These are phyloP conservation scores for Ananas comosus DNA, from an alignment of 176 grass and related monocot genomes.

Conservation along the genomic window DNA sequence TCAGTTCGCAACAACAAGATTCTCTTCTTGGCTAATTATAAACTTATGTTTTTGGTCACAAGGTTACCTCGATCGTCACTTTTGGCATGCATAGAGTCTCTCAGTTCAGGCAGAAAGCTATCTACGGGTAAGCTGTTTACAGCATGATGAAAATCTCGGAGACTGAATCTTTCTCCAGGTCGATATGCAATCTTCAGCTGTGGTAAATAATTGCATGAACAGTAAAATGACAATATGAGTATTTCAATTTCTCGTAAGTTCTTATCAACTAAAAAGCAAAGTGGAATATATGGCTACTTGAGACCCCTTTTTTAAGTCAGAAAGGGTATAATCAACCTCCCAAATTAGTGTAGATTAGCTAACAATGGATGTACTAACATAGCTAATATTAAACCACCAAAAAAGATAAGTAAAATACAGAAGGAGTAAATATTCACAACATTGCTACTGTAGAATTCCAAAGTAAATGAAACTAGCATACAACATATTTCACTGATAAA, in stretches of 20 bases:
- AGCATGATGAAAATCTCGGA: slow-evolving; percentile 78
- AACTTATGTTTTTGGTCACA: slow-evolving; percentile 1
- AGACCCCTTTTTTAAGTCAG: too few relatives aligned
- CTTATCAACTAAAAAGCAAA: background rate
- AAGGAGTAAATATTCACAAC: too few relatives aligned
- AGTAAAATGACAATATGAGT: background rate
- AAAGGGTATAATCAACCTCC: too few relatives aligned
- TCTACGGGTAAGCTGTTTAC: slow-evolving; percentile 64
- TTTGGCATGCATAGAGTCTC: slow-evolving; percentile 17
- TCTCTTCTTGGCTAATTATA: slow-evolving; percentile 6
- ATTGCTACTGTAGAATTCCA: too few relatives aligned
- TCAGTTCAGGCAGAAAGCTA: slow-evolving; percentile 35
- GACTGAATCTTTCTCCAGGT: slow-evolving; percentile 63
- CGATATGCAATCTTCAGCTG: slow-evolving; percentile 78
- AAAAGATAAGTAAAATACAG: too few relatives aligned
- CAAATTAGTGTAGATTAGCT: too few relatives aligned
- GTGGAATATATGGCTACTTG: background rate
- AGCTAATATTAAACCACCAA: too few relatives aligned
- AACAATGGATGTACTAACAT: too few relatives aligned
- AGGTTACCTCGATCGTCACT: slow-evolving; percentile 32
- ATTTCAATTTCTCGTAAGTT: background rate
- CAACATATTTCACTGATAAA: background rate
- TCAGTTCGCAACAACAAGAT: background rate
- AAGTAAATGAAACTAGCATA: background rate
- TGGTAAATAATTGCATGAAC: slow-evolving; percentile 6